Percentiles rank a stretch among this genome's conserved stretches.
Conservation (phyloP, 2,329 filamentous ascomycete species). For the Aspergillus sp. region DNA sequence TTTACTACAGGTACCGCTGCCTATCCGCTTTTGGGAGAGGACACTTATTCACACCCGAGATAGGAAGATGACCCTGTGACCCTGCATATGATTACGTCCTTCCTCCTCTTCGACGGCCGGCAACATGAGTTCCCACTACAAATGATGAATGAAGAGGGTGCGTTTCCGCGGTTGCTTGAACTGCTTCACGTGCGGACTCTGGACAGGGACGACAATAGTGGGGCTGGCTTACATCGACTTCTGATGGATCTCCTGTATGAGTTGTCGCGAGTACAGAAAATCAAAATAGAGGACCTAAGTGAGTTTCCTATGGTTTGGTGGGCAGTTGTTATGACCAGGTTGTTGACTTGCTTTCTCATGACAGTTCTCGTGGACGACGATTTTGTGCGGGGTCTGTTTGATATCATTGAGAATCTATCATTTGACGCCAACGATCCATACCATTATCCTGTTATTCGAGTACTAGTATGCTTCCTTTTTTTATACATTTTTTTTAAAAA, state of each 20-base stretch:
- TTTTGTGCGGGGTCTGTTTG: slow-evolving; percentile 81
- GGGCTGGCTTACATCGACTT: slow-evolving; percentile 69
- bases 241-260: slow-evolving; percentile 91
- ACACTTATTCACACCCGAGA: neutral
- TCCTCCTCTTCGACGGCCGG: slow-evolving; percentile 84
- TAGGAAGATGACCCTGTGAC: slow-evolving; percentile 81
- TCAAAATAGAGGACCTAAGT: slow-evolving; percentile 75
- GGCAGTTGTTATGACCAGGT: neutral
- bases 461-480: slow-evolving; percentile 63
- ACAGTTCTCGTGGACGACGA: slow-evolving; percentile 65
- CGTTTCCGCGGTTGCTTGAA: slow-evolving; percentile 79
- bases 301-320: slow-evolving; percentile 37
- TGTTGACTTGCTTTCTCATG: neutral
- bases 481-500: neutral
- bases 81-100: slow-evolving; percentile 78
- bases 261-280: slow-evolving; percentile 87
- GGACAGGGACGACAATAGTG: slow-evolving; percentile 46
- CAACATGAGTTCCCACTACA: slow-evolving; percentile 75
- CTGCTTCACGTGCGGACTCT: slow-evolving; percentile 66
- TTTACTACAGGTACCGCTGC: slow-evolving; percentile 62
- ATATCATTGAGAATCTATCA: slow-evolving; percentile 82
- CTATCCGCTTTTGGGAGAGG: neutral
- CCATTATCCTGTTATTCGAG: slow-evolving; percentile 91
- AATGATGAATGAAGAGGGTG: slow-evolving; percentile 82
- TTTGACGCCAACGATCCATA: slow-evolving; percentile 90